Evolutionary conservation across 108 stramenopile genomes (phyloP).

Genomic region (Bacterosira constricta): DNA sequence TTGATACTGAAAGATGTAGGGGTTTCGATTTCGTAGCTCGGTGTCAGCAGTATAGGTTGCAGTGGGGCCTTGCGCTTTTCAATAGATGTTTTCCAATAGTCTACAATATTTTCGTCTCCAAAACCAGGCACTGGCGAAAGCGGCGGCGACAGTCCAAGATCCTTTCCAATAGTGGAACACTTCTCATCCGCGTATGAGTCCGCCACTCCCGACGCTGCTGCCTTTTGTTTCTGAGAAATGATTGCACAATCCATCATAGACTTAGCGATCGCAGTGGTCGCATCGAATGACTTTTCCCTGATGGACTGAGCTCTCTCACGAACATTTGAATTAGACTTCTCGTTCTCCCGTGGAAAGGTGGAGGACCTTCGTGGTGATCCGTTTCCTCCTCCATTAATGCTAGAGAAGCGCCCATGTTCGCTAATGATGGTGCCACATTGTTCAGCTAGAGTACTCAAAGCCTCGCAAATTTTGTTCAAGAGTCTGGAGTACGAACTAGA

Average conservation of each 20-base stretch:
- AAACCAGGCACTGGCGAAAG: constrained; percentile 16
- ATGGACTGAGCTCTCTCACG: constrained; percentile 71
- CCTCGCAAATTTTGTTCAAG: constrained; percentile 61
- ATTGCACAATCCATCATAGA: constrained; percentile 55
- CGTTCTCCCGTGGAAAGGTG: constrained; percentile 9
- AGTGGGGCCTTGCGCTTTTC: constrained; percentile 46
- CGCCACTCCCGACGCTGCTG: constrained; percentile 35
- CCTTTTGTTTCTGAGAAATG: constrained; percentile 8
- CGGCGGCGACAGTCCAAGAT: constrained; percentile 35
- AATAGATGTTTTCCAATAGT: constrained; percentile 66
- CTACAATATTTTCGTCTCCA: constrained; percentile 52
- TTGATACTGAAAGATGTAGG: constrained; percentile 19
- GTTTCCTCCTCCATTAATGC: constrained; percentile 25
- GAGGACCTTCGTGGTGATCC: constrained; percentile 28
- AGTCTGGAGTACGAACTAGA: constrained; percentile 69
- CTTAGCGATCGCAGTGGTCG: constrained; percentile 64
- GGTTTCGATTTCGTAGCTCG: constrained; percentile 11
- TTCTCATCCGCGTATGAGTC: neutral
- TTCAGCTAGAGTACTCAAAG: constrained; percentile 80
- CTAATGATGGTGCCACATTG: constrained; percentile 69
- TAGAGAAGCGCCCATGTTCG: constrained; percentile 62
- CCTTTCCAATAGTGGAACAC: constrained; percentile 20
- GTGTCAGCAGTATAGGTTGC: constrained; percentile 22
- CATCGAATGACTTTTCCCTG: constrained; percentile 71
- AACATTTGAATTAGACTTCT: constrained; percentile 41